A percentile compares a stretch with the other conserved stretches of the same genome.
Evolutionary conservation across 2,329 filamentous ascomycete genomes (phyloP).

Genomic region (Microdochium bolleyi): DNA sequence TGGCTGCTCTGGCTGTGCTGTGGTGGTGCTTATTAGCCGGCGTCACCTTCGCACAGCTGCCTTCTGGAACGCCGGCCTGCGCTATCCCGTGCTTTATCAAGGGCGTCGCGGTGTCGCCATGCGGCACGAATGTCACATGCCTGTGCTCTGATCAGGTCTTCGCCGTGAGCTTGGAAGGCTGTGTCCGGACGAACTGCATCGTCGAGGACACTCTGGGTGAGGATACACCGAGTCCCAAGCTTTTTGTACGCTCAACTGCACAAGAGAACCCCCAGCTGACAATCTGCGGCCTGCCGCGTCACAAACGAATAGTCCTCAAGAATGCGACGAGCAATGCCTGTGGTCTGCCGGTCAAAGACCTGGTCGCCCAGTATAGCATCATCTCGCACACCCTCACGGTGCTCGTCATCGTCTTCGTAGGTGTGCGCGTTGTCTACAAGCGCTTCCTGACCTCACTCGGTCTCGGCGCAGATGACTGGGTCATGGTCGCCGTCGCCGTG

Average conservation of each 20-base stretch:
- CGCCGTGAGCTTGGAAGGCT: slow-evolving; percentile 1
- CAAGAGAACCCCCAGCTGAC: background rate
- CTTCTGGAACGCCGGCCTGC: background rate
- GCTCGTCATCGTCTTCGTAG: slow-evolving; percentile 4
- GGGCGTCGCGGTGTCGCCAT: slow-evolving; percentile 4
- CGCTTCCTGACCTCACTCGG: slow-evolving; percentile 6
- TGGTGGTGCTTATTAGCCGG: no score
- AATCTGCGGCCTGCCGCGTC: background rate
- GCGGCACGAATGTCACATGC: slow-evolving; percentile 4
- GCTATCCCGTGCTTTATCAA: slow-evolving; percentile 4
- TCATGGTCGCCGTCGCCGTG: slow-evolving; percentile 6
- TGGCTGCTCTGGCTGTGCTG: no score
- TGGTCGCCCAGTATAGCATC: slow-evolving; percentile 4
- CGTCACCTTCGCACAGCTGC: background rate
- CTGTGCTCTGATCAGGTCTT: slow-evolving; percentile 5
- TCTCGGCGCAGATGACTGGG: slow-evolving; percentile 9
- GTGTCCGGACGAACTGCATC: slow-evolving; percentile 3
- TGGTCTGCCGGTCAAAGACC: slow-evolving; percentile 7
- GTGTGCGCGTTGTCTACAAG: slow-evolving; percentile 5
- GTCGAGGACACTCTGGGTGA: slow-evolving; percentile 1
- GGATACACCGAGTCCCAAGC: no score
- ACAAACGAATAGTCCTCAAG: slow-evolving; percentile 4
- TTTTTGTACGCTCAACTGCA: background rate
- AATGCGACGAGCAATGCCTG: slow-evolving; percentile 8
- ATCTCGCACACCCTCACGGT: slow-evolving; percentile 5